Evolutionary conservation across 2,329 filamentous ascomycete genomes (phyloP).

Genomic region (Lachnellula arida): DNA sequence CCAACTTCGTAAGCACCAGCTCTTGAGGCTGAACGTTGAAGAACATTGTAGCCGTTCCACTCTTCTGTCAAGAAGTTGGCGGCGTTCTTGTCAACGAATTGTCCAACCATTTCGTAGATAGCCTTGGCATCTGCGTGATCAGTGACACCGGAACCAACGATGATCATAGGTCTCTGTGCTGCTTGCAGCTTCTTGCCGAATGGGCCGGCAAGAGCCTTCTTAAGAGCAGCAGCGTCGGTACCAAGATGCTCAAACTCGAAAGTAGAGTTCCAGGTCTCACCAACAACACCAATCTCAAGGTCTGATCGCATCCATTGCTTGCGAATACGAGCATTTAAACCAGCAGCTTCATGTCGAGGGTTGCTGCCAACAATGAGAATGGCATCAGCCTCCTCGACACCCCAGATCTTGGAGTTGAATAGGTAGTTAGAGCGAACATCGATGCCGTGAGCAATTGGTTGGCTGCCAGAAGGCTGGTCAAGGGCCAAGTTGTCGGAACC

Average conservation of each 20-base stretch:
- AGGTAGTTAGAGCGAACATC: conserved; percentile 92
- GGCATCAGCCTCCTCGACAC: conserved; percentile 88
- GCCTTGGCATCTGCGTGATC: conserved; percentile 90
- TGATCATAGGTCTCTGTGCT: conserved; percentile 93
- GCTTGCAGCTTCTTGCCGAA: conserved; percentile 90
- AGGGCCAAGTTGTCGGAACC: conserved; percentile 94
- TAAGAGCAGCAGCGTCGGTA: conserved; percentile 70
- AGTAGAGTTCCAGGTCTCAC: conserved; percentile 86
- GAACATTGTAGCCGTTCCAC: conserved; percentile 97
- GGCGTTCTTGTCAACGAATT: conserved; percentile 90
- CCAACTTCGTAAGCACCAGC: conserved; percentile 93
- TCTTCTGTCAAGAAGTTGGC: conserved; percentile 81
- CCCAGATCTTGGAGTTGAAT: conserved; percentile 93
- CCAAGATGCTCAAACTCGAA: conserved; percentile 95
- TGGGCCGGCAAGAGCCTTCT: conserved; percentile 75
- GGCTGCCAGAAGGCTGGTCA: conserved; percentile 78
- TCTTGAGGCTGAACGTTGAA: conserved; percentile 89
- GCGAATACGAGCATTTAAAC: conserved; percentile 91
- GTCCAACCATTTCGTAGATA: conserved; percentile 85
- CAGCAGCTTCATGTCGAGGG: conserved; percentile 89
- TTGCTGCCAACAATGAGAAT: conserved; percentile 94
- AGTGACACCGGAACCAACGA: conserved; percentile 86
- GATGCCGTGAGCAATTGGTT: conserved; percentile 84
- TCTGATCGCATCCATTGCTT: conserved; percentile 98
- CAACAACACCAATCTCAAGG: conserved; percentile 85